These are phyloP conservation scores for Crucihimalaya himalaica DNA, from an alignment of 345 rosid species.

Conservation along the genomic window DNA sequence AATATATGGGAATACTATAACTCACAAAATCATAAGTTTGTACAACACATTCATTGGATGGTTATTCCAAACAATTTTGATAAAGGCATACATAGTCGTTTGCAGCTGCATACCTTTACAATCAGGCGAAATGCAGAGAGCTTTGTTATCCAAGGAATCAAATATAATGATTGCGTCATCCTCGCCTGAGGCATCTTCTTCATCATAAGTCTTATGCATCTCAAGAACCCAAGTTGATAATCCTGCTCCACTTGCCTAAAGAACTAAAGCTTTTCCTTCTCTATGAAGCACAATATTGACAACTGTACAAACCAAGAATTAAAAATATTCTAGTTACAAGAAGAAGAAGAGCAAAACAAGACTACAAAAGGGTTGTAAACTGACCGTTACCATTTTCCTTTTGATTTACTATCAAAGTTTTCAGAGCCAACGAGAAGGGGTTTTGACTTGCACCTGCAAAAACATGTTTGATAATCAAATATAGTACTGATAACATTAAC, in stretches of 20 bases:
- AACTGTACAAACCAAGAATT: constrained; percentile 40
- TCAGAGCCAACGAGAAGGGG: constrained; percentile 56
- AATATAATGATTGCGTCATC: constrained; percentile 53
- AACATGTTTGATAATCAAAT: background rate
- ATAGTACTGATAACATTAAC: background rate
- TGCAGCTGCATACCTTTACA: constrained; percentile 42
- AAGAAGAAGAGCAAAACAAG: background rate
- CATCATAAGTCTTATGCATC: constrained; percentile 64
- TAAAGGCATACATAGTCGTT: background rate
- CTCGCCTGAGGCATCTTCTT: constrained; percentile 53
- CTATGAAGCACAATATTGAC: constrained; percentile 43
- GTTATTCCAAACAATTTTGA: background rate
- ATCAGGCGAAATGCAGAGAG: constrained; percentile 55
- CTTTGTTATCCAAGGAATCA: constrained; percentile 45
- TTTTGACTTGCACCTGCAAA: constrained; percentile 59
- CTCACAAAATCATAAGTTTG: background rate
- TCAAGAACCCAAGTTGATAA: constrained; percentile 64
- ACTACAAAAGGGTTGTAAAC: background rate
- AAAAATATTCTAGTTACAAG: background rate
- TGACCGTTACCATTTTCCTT: constrained; percentile 50
- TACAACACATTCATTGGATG: background rate
- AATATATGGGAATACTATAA: background rate
- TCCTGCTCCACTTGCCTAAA: constrained; percentile 54
- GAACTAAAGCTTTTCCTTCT: constrained; percentile 35
- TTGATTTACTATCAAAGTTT: constrained; percentile 48